Percentiles rank a stretch among this genome's conserved stretches.
These are phyloP conservation scores for Cladophialophora yegresii DNA, from an alignment of 2,329 filamentous ascomycete species.

Conservation along the genomic window DNA sequence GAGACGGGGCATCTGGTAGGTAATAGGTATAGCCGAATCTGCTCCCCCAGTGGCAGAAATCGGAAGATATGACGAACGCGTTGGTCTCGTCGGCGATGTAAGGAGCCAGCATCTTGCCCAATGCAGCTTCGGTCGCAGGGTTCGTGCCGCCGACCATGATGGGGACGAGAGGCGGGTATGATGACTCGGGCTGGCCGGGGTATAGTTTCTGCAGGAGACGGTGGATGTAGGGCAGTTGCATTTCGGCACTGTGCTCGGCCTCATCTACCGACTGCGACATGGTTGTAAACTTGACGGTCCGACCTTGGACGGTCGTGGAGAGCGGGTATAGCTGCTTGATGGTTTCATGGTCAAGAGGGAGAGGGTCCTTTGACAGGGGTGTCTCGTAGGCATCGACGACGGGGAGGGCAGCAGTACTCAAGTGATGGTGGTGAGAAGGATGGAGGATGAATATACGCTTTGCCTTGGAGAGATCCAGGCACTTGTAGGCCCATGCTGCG, in stretches of 20 bases:
- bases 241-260: constrained; percentile 89
- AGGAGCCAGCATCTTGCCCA: constrained; percentile 71
- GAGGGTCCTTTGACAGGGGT: constrained; percentile 47
- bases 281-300: constrained; percentile 42
- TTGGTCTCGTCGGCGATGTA: constrained; percentile 72
- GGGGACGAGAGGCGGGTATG: constrained; percentile 76
- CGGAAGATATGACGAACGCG: constrained; percentile 85
- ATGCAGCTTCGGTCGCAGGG: constrained; percentile 63
- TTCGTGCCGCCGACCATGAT: constrained; percentile 80
- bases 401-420: constrained; percentile 75
- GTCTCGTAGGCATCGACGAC: constrained; percentile 60
- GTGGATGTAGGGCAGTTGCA: constrained; percentile 94
- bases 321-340: constrained; percentile 44
- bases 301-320: constrained; percentile 36
- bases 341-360: constrained; percentile 49
- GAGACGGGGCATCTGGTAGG: constrained; percentile 54
- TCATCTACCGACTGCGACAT: constrained; percentile 71
- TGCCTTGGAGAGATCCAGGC: constrained; percentile 76
- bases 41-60: constrained; percentile 94
- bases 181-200: constrained; percentile 51
- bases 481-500: constrained; percentile 92
- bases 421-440: constrained; percentile 84
- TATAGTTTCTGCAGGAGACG: constrained; percentile 65
- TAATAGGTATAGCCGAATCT: constrained; percentile 86
- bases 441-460: constrained; percentile 92